Percentiles rank a stretch among this genome's conserved stretches.
Evolutionary conservation across 306 rosid genomes (phyloP).

Genomic region (Rubus idaeus): DNA sequence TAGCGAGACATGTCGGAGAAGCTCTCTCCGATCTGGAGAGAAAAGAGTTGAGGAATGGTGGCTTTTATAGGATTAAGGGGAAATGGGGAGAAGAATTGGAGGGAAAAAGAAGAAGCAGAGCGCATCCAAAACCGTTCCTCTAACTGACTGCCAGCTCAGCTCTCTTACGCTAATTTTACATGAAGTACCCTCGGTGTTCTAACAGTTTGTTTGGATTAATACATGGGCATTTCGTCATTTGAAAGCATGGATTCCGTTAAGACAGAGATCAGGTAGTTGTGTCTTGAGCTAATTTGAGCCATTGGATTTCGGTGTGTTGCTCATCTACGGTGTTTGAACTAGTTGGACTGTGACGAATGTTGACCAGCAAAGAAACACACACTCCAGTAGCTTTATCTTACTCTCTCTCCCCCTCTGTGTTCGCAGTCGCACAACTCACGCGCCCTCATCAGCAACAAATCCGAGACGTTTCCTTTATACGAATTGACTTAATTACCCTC

Average conservation of each 20-base stretch:
- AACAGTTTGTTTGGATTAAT: not conserved
- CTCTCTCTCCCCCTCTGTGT: not conserved
- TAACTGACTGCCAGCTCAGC: constrained; percentile 31
- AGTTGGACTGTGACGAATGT: not conserved
- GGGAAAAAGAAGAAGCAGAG: constrained; percentile 25
- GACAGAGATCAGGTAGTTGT: not conserved
- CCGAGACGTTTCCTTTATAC: too few relatives aligned
- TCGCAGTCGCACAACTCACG: too few relatives aligned
- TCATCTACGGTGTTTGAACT: not conserved
- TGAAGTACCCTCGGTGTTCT: not conserved
- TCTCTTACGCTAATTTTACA: not conserved
- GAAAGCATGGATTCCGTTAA: not conserved
- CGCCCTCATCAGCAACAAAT: too few relatives aligned
- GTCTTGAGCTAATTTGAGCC: not conserved
- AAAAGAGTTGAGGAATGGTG: constrained; percentile 27
- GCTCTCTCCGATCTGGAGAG: not conserved
- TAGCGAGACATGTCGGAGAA: not conserved
- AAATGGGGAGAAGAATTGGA: constrained; percentile 19
- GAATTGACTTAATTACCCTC: too few relatives aligned
- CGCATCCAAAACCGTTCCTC: constrained; percentile 23
- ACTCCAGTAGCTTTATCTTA: too few relatives aligned
- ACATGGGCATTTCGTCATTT: constrained; percentile 6
- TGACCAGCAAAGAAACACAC: not conserved
- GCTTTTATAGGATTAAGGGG: constrained; percentile 22
- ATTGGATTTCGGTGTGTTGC: not conserved